Evolutionary conservation across 768 basidiomycete genomes (phyloP).

Genomic region (Naematelia encephala): DNA sequence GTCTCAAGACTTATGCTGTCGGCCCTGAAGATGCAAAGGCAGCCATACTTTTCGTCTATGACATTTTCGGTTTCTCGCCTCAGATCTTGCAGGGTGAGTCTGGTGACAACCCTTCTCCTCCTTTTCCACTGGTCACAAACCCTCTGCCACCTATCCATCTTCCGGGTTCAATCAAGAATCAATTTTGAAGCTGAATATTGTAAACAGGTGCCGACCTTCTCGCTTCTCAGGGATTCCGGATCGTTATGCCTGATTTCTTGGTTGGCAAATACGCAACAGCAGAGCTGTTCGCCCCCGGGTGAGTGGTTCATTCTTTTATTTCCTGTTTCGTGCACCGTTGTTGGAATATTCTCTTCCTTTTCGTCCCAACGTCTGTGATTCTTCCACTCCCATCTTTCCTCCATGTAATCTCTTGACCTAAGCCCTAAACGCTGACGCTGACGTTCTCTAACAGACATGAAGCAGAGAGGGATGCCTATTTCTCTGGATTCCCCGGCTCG

Average conservation of each 20-base stretch:
- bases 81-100: conserved; percentile 46
- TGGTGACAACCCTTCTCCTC: neutral
- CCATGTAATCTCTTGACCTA: too few species aligned
- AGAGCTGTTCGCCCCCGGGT: conserved; percentile 58
- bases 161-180: neutral
- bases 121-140: neutral
- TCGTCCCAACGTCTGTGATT: neutral
- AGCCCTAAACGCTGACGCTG: too few species aligned
- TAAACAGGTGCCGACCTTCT: conserved; percentile 62
- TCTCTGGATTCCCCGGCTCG: conserved; percentile 60
- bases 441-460: conserved; percentile 47
- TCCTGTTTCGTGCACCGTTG: neutral
- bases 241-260: conserved; percentile 68
- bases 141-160: neutral
- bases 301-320: conserved; percentile 57
- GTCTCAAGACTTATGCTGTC: conserved; percentile 41
- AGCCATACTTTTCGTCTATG: conserved; percentile 39
- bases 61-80: conserved; percentile 42
- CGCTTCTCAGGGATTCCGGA: conserved; percentile 58
- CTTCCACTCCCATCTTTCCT: neutral
- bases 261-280: conserved; percentile 56
- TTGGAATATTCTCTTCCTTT: neutral
- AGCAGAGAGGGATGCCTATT: conserved; percentile 55
- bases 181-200: neutral
- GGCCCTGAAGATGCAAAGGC: conserved; percentile 34